Percentiles rank a stretch among this genome's conserved stretches.
Evolutionary conservation across 441 rosid genomes (phyloP).

Genomic region (Corymbia citriodora): DNA sequence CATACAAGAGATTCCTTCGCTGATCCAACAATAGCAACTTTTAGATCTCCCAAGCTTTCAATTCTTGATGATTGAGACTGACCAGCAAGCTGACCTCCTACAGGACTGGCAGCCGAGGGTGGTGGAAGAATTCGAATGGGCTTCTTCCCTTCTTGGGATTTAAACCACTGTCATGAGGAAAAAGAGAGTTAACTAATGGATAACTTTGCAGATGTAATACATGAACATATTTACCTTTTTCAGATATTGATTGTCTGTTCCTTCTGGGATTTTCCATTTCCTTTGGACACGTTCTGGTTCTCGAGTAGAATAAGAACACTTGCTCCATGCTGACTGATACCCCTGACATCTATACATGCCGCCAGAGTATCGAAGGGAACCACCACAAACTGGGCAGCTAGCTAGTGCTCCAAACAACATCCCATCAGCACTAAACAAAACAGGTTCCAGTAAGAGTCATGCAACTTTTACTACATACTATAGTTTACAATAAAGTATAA

Average conservation of each 20-base stretch:
- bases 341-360: slow-evolving; percentile 75
- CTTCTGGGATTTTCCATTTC: slow-evolving; percentile 89
- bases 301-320: slow-evolving; percentile 68
- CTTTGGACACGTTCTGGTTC: slow-evolving; percentile 69
- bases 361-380: slow-evolving; percentile 71
- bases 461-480: not conserved
- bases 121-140: slow-evolving; percentile 63
- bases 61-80: slow-evolving; percentile 39
- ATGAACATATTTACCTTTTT: slow-evolving; percentile 34
- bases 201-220: not conserved
- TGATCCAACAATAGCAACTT: slow-evolving; percentile 61
- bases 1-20: slow-evolving; percentile 57
- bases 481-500: not conserved
- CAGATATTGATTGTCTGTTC: slow-evolving; percentile 57
- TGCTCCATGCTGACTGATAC: slow-evolving; percentile 84
- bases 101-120: slow-evolving; percentile 27
- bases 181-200: slow-evolving; percentile 11
- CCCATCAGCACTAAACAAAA: slow-evolving; percentile 76
- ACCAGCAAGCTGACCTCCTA: slow-evolving; percentile 38
- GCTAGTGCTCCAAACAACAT: slow-evolving; percentile 94
- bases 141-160: slow-evolving; percentile 67
- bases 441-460: not conserved
- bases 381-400: slow-evolving; percentile 67
- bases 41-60: slow-evolving; percentile 72
- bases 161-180: slow-evolving; percentile 71